Percentiles rank a stretch among this genome's conserved stretches.
phyloP scores from a whole-genome alignment of 1,139 yeast genomes.

The Suhomyces kunorum region DNA sequence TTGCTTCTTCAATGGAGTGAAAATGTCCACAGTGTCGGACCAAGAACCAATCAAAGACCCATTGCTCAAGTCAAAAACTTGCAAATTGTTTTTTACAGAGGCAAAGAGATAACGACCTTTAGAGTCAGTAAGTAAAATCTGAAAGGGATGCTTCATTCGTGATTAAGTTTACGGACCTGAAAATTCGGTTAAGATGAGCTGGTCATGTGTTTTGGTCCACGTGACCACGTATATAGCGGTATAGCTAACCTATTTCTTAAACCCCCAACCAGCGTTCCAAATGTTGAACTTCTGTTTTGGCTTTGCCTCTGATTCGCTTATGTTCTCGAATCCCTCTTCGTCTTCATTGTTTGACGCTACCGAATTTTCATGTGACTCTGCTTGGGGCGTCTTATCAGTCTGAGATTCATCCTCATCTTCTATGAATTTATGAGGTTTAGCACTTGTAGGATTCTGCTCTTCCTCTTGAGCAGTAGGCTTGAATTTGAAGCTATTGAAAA shows the following conservation, averaged over 20 bases:
- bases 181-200: slow-evolving; percentile 5
- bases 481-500: slow-evolving; percentile 23
- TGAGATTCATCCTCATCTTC: slow-evolving; percentile 13
- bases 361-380: background rate
- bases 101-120: slow-evolving; percentile 52
- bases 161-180: slow-evolving; percentile 1
- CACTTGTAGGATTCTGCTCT: background rate
- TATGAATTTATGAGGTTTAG: slow-evolving; percentile 17
- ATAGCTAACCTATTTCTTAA: slow-evolving; percentile 13
- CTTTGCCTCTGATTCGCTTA: slow-evolving; percentile 6
- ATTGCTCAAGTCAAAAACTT: slow-evolving; percentile 44
- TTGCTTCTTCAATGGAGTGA: slow-evolving; percentile 44
- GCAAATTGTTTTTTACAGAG: slow-evolving; percentile 57
- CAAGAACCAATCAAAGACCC: slow-evolving; percentile 51
- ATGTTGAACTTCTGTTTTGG: slow-evolving; percentile 13
- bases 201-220: background rate
- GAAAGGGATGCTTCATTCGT: slow-evolving; percentile 69
- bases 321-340: slow-evolving; percentile 9
- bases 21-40: slow-evolving; percentile 55
- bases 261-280: slow-evolving; percentile 20
- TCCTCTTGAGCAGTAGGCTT: slow-evolving; percentile 7
- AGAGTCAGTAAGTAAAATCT: slow-evolving; percentile 46
- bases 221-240: background rate
- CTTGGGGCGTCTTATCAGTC: background rate
- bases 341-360: background rate